Conservation (phyloP, 2,329 filamentous ascomycete genomes). For the Zymoseptoria ardabiliae region DNA sequence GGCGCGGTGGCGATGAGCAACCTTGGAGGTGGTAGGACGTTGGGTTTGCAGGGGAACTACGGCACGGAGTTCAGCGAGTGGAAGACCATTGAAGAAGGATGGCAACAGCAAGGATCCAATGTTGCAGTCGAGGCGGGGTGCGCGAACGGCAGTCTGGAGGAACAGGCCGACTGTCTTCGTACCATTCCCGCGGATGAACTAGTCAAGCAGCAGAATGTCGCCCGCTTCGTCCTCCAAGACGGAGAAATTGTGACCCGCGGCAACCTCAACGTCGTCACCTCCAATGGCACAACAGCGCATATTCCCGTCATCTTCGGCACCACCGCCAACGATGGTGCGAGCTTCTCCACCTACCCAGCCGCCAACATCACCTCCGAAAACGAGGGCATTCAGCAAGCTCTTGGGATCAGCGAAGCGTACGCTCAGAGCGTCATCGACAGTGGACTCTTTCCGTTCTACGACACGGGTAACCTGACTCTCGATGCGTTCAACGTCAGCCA, state of each 20-base stretch:
- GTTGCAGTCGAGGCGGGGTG: slow-evolving; percentile 49
- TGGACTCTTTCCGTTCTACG: slow-evolving; percentile 45
- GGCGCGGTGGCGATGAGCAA: slow-evolving; percentile 46
- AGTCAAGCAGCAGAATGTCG: slow-evolving; percentile 34
- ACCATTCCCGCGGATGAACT: slow-evolving; percentile 39
- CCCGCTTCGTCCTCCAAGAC: slow-evolving; percentile 52
- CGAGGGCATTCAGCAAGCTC: slow-evolving; percentile 38
- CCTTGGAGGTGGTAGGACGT: slow-evolving; percentile 49
- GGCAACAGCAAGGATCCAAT: slow-evolving; percentile 42
- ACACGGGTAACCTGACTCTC: slow-evolving; percentile 45
- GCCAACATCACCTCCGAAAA: slow-evolving; percentile 36
- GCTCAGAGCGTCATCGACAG: slow-evolving; percentile 37
- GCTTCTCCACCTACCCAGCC: slow-evolving; percentile 45
- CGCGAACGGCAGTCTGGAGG: slow-evolving; percentile 37
- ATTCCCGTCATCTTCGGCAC: slow-evolving; percentile 52
- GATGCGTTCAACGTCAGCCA: slow-evolving; percentile 50
- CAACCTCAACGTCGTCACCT: slow-evolving; percentile 39
- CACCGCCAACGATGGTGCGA: slow-evolving; percentile 49
- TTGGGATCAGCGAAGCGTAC: slow-evolving; percentile 38
- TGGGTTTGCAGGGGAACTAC: slow-evolving; percentile 50
- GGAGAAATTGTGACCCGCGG: slow-evolving; percentile 49
- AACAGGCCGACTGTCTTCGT: slow-evolving; percentile 49
- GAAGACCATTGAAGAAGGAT: slow-evolving; percentile 48
- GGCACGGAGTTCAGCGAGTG: slow-evolving; percentile 53
- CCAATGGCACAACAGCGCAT: slow-evolving; percentile 40